Evolutionary conservation across 257 asterid species (phyloP).

Genomic region (Gynochthodes officinalis): DNA sequence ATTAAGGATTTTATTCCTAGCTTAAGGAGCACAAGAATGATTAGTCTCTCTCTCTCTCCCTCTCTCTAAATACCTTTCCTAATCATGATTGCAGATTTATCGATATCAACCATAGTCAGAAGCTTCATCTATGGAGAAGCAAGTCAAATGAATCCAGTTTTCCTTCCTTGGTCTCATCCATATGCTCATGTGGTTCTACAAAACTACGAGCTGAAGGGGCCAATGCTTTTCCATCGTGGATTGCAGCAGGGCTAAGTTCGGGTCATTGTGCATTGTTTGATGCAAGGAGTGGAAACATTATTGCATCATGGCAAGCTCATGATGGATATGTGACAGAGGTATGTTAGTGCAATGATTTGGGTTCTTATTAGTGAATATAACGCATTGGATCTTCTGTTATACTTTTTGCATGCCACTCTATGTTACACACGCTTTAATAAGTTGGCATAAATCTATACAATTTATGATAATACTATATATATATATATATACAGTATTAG

Average conservation of each 20-base stretch:
- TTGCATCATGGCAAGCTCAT: conserved; percentile 95
- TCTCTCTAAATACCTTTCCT: not conserved
- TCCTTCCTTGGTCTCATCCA: conserved; percentile 78
- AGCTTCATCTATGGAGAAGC: conserved; percentile 91
- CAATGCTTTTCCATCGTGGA: conserved; percentile 64
- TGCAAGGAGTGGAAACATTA: conserved; percentile 78
- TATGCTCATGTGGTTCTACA: conserved; percentile 68
- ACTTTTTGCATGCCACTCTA: too few species aligned
- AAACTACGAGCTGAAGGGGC: conserved; percentile 42
- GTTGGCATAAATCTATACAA: too few species aligned
- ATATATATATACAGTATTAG: too few species aligned
- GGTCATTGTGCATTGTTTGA: conserved; percentile 85
- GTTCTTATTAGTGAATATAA: conserved; percentile 5
- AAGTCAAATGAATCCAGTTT: conserved; percentile 63
- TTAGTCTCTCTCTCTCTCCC: not conserved
- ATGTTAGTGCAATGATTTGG: conserved; percentile 19
- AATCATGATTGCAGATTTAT: conserved; percentile 58
- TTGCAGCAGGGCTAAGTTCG: conserved; percentile 87
- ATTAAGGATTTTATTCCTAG: not conserved
- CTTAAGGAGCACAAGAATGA: not conserved
- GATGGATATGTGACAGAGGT: conserved; percentile 98
- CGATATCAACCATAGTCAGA: conserved; percentile 82
- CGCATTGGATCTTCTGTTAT: too few species aligned
- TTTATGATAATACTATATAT: too few species aligned
- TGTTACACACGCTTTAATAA: too few species aligned